Percentiles rank a stretch among this genome's conserved stretches.
Evolutionary conservation across 345 rosid genomes (phyloP).

Genomic region (Arabidopsis thaliana): TAIR10.1 NC_003075.7:16994501-16995000

Average conservation of each 20-base stretch:
- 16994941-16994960: neutral
- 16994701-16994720: slow-evolving; percentile 92
- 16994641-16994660: slow-evolving; percentile 66
- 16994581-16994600: neutral
- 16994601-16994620: slow-evolving; percentile 18
- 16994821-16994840: slow-evolving; percentile 19
- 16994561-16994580: slow-evolving; percentile 28
- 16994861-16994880: slow-evolving; percentile 61
- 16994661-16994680: slow-evolving; percentile 62
- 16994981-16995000: slow-evolving; percentile 34
- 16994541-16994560: slow-evolving; percentile 60
- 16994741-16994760: slow-evolving; percentile 59
- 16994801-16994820: slow-evolving; percentile 6
- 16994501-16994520: slow-evolving; percentile 88
- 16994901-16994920: slow-evolving; percentile 79
- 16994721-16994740: slow-evolving; percentile 71
- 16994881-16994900: slow-evolving; percentile 75
- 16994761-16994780: slow-evolving; percentile 55
- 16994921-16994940: slow-evolving; percentile 56
- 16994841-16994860: slow-evolving; percentile 75
- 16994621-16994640: slow-evolving; percentile 80
- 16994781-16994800: neutral
- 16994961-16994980: slow-evolving; percentile 13
- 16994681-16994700: slow-evolving; percentile 65
- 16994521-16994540: slow-evolving; percentile 78